A percentile compares a stretch with the other conserved stretches of the same genome.
Evolutionary conservation across 2,329 filamentous ascomycete species (phyloP).

Genomic region (Neopestalotiopsis sp.): DNA sequence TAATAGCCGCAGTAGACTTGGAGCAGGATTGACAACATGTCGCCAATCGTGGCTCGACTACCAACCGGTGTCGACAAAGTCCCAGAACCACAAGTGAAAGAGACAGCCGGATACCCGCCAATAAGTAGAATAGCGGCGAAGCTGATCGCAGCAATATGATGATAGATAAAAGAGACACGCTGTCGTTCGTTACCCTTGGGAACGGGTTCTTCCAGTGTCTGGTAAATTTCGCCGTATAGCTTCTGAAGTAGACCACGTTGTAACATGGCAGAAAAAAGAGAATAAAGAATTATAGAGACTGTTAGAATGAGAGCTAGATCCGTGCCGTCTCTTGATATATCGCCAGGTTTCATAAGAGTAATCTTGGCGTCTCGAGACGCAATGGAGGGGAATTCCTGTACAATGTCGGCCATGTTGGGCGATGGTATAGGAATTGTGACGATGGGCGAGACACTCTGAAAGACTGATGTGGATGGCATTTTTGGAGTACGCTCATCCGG

Average conservation of each 20-base stretch:
- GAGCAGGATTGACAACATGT: conserved; percentile 22
- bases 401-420: neutral
- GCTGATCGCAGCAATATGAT: conserved; percentile 24
- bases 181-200: conserved; percentile 23
- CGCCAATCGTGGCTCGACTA: conserved; percentile 21
- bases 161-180: conserved; percentile 25
- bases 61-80: conserved; percentile 1
- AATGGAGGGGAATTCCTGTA: neutral
- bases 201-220: conserved; percentile 10
- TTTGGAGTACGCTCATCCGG: neutral
- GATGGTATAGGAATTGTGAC: neutral
- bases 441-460: neutral
- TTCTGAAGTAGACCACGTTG: conserved; percentile 22
- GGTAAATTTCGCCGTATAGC: conserved; percentile 22
- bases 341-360: neutral
- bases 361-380: neutral
- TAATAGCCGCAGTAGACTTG: conserved; percentile 27
- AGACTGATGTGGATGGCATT: neutral
- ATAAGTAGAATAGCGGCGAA: conserved; percentile 22
- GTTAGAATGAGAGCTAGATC: conserved; percentile 22
- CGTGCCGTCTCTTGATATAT: neutral
- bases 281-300: conserved; percentile 20
- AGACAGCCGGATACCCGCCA: conserved; percentile 22
- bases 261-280: conserved; percentile 23
- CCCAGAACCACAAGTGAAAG: conserved; percentile 16